A percentile compares a stretch with the other conserved stretches of the same genome.
phyloP scores from a whole-genome alignment of 441 rosid genomes.

The Eruca vesicaria region DNA sequence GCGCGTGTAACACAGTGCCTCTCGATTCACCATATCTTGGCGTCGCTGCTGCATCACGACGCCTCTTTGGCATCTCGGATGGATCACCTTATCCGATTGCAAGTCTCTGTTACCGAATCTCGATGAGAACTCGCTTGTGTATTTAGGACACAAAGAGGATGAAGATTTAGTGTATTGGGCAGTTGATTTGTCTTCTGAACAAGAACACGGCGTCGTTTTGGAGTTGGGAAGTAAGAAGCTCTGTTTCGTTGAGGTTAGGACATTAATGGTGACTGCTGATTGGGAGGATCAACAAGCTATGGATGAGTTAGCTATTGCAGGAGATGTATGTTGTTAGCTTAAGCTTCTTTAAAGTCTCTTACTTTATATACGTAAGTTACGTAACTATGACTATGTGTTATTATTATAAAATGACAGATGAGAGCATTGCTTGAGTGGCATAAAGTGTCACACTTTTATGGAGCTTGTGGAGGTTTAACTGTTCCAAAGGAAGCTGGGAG shows the following conservation, averaged over 20 bases:
- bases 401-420: slow-evolving; percentile 43
- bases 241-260: slow-evolving; percentile 85
- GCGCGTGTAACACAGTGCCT: no score
- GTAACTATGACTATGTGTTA: not conserved
- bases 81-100: slow-evolving; percentile 72
- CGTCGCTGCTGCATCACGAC: no score
- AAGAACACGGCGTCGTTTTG: slow-evolving; percentile 40
- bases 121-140: slow-evolving; percentile 57
- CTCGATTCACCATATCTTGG: no score
- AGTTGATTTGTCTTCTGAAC: slow-evolving; percentile 50
- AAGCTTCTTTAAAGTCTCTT: not conserved
- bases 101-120: slow-evolving; percentile 45
- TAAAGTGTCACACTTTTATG: slow-evolving; percentile 59
- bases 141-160: slow-evolving; percentile 66
- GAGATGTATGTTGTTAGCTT: slow-evolving; percentile 83
- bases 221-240: slow-evolving; percentile 44
- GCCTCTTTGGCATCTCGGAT: slow-evolving; percentile 74
- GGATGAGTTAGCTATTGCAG: slow-evolving; percentile 94
- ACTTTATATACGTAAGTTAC: not conserved
- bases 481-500: slow-evolving; percentile 83
- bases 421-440: slow-evolving; percentile 96
- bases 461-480: slow-evolving; percentile 65
- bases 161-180: slow-evolving; percentile 84
- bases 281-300: slow-evolving; percentile 69
- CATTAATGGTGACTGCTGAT: slow-evolving; percentile 93